Evolutionary conservation across 768 basidiomycete species (phyloP).

Genomic region (Trichaptum fuscoviolaceum): DNA sequence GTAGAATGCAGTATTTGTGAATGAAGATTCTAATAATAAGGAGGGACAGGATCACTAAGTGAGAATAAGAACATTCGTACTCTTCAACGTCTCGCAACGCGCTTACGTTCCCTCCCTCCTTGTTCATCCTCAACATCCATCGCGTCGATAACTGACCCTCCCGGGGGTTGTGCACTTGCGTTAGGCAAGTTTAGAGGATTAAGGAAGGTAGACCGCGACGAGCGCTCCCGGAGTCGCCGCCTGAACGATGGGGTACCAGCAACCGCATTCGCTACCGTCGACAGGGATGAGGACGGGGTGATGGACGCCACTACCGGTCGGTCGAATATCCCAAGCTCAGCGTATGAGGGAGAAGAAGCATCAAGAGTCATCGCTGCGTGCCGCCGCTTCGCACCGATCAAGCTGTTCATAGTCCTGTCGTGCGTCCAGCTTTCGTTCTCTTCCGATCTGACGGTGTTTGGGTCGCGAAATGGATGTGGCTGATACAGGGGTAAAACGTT

Average conservation of each 20-base stretch:
- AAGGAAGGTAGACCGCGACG: not conserved
- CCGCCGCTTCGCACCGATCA: slow-evolving; percentile 58
- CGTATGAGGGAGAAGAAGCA: slow-evolving; percentile 27
- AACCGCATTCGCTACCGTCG: not conserved
- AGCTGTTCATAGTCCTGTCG: not conserved
- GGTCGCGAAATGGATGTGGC: not conserved
- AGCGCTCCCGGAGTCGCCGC: not conserved
- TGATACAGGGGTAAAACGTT: not conserved
- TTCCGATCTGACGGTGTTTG: not conserved
- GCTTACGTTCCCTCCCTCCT: slow-evolving; percentile 1
- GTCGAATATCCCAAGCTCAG: not conserved
- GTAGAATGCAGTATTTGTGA: too few species aligned
- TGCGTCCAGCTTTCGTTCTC: not conserved
- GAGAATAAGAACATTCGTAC: not conserved
- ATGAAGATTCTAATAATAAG: too few species aligned
- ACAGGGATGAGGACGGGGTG: not conserved
- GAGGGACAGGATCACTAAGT: not conserved
- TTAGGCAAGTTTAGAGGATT: not conserved
- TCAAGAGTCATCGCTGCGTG: slow-evolving; percentile 78
- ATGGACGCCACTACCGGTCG: not conserved
- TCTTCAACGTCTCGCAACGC: not conserved
- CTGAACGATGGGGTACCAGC: not conserved
- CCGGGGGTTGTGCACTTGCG: not conserved
- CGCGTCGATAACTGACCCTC: not conserved
- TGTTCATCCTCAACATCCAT: slow-evolving; percentile 3